A percentile compares a stretch with the other conserved stretches of the same genome.
Evolutionary conservation across 495 filamentous ascomycete species (phyloP).

Genomic region (Hypoxylon lienhwacheense): DNA sequence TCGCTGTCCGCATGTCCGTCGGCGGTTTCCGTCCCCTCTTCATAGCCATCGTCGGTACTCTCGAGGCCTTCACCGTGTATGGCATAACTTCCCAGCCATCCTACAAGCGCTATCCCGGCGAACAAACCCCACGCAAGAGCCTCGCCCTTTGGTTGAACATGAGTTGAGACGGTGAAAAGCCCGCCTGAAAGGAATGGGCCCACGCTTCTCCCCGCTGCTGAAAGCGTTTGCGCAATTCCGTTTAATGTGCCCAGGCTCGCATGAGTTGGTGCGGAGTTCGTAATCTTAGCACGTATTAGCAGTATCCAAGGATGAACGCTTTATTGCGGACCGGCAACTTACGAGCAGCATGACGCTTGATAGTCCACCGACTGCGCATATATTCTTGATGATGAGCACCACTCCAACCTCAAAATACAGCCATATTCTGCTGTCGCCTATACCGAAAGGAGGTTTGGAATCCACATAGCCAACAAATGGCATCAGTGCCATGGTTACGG

Average conservation of each 20-base stretch:
- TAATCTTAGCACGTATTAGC: constrained; percentile 62
- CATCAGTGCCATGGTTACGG: constrained; percentile 80
- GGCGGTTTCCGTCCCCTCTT: constrained; percentile 32
- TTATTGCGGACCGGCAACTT: constrained; percentile 37
- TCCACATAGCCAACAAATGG: constrained; percentile 84
- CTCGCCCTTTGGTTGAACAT: constrained; percentile 78
- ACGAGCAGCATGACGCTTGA: constrained; percentile 87
- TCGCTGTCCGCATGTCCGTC: constrained; percentile 7
- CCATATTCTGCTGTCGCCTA: constrained; percentile 62
- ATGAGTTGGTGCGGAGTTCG: constrained; percentile 86
- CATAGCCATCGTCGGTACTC: constrained; percentile 48
- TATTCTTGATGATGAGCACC: constrained; percentile 81
- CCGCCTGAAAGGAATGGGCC: constrained; percentile 87
- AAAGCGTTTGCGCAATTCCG: constrained; percentile 91
- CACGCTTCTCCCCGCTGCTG: constrained; percentile 83
- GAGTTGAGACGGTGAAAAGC: constrained; percentile 72
- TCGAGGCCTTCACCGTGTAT: constrained; percentile 67
- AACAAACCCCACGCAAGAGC: constrained; percentile 81
- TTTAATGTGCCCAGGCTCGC: constrained; percentile 87
- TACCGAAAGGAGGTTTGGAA: constrained; percentile 45
- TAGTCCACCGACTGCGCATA: constrained; percentile 83
- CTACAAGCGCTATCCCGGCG: constrained; percentile 72
- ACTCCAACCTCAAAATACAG: constrained; percentile 74
- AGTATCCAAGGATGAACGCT: not conserved
- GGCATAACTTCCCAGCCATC: constrained; percentile 73